A percentile compares a stretch with the other conserved stretches of the same genome.
phyloP scores from a whole-genome alignment of 2,329 filamentous ascomycete genomes.

The Penicillium sp. region DNA sequence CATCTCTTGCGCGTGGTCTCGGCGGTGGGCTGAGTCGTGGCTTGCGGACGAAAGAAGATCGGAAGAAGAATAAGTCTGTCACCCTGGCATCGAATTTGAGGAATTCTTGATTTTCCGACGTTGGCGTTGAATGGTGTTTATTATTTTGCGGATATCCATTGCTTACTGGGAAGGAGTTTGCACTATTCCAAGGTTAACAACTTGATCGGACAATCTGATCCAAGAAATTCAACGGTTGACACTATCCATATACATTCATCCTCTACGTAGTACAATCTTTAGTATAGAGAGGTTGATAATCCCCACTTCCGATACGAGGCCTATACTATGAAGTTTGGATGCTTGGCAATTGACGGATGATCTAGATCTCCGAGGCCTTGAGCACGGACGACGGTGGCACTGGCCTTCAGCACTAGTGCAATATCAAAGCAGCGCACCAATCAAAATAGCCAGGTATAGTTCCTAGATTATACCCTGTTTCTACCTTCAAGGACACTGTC shows the following conservation, averaged over 20 bases:
- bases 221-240: not conserved
- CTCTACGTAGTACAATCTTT: conserved; percentile 32
- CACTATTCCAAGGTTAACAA: not conserved
- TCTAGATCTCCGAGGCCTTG: not conserved
- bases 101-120: not conserved
- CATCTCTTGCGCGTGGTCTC: conserved; percentile 40
- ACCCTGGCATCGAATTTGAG: conserved; percentile 10
- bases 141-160: conserved; percentile 11
- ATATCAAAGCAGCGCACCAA: not conserved
- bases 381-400: conserved; percentile 2
- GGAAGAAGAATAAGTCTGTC: conserved; percentile 24
- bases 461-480: not conserved
- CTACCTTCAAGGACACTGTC: not conserved
- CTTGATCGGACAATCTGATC: not conserved
- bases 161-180: not conserved
- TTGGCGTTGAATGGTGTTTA: conserved; percentile 1
- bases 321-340: not conserved
- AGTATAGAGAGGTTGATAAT: too few species aligned
- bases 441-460: conserved; percentile 1
- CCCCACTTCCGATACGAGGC: not conserved
- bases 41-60: conserved; percentile 31
- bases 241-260: conserved; percentile 20
- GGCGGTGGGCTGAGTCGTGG: conserved; percentile 43
- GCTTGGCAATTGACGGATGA: not conserved
- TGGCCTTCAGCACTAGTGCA: conserved; percentile 1